These are phyloP conservation scores for Amphirosellinia nigrospora DNA, from an alignment of 495 filamentous ascomycete species.

Conservation along the genomic window DNA sequence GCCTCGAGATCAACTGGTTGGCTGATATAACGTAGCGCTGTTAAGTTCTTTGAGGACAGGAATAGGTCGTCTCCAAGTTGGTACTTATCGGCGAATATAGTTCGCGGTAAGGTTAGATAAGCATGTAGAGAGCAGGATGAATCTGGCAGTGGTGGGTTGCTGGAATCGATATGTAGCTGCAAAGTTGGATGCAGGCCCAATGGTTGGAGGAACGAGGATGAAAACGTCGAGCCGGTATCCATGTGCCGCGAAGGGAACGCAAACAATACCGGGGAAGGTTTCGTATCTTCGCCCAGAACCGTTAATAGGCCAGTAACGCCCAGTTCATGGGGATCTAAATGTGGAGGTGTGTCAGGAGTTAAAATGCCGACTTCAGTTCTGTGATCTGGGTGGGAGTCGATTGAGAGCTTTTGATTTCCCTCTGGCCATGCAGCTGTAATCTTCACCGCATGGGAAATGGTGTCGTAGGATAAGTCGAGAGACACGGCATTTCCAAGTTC, in stretches of 20 bases:
- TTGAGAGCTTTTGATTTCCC: slow-evolving; percentile 46
- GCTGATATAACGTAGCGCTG: slow-evolving; percentile 67
- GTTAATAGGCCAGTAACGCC: slow-evolving; percentile 79
- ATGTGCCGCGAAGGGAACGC: slow-evolving; percentile 86
- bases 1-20: slow-evolving; percentile 93
- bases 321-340: slow-evolving; percentile 70
- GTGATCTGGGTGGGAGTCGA: slow-evolving; percentile 41
- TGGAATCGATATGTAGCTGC: slow-evolving; percentile 57
- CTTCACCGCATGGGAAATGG: slow-evolving; percentile 67
- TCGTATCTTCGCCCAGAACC: slow-evolving; percentile 75
- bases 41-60: slow-evolving; percentile 76
- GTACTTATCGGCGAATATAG: slow-evolving; percentile 87
- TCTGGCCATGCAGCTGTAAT: slow-evolving; percentile 66
- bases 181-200: slow-evolving; percentile 90
- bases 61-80: slow-evolving; percentile 77
- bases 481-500: slow-evolving; percentile 58
- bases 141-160: slow-evolving; percentile 46
- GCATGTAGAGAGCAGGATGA: slow-evolving; percentile 73
- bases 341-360: slow-evolving; percentile 63
- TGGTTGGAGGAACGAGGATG: slow-evolving; percentile 65
- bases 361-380: slow-evolving; percentile 85
- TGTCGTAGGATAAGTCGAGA: slow-evolving; percentile 81
- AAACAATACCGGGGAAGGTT: slow-evolving; percentile 75
- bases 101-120: slow-evolving; percentile 84
- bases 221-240: slow-evolving; percentile 59